Evolutionary conservation across 495 filamentous ascomycete genomes (phyloP).

Genomic region (Podospora sp.): DNA sequence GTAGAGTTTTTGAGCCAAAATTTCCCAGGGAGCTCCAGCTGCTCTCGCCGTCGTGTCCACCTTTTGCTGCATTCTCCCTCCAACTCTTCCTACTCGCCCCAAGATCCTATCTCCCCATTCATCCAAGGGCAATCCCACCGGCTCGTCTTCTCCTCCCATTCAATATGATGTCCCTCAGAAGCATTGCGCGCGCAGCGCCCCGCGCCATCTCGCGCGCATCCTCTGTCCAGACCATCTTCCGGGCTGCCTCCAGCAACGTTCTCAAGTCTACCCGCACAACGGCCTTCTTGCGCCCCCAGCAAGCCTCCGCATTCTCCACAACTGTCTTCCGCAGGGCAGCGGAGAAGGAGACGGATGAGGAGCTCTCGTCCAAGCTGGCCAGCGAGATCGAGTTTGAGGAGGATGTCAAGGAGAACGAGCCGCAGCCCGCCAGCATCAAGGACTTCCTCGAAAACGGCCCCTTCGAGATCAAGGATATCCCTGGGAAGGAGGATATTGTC

Average conservation of each 20-base stretch:
- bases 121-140: background rate
- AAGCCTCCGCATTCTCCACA: constrained; percentile 74
- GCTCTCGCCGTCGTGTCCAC: background rate
- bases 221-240: constrained; percentile 54
- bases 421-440: constrained; percentile 63
- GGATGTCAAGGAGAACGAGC: constrained; percentile 59
- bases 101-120: background rate
- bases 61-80: background rate
- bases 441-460: constrained; percentile 72
- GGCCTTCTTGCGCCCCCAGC: constrained; percentile 51
- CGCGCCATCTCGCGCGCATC: constrained; percentile 65
- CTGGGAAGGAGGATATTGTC: constrained; percentile 84
- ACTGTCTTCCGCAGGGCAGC: constrained; percentile 56
- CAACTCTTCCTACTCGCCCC: background rate
- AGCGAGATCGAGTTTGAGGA: constrained; percentile 72
- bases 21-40: background rate
- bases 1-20: constrained; percentile 14
- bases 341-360: constrained; percentile 61
- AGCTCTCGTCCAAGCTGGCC: constrained; percentile 76
- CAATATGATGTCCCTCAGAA: constrained; percentile 78
- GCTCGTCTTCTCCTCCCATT: background rate
- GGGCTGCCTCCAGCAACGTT: constrained; percentile 31
- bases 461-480: constrained; percentile 74
- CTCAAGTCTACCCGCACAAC: constrained; percentile 33
- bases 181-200: constrained; percentile 70